Conservation (phyloP, 1,139 yeast species). For the Geotrichum citri-aurantii region DNA sequence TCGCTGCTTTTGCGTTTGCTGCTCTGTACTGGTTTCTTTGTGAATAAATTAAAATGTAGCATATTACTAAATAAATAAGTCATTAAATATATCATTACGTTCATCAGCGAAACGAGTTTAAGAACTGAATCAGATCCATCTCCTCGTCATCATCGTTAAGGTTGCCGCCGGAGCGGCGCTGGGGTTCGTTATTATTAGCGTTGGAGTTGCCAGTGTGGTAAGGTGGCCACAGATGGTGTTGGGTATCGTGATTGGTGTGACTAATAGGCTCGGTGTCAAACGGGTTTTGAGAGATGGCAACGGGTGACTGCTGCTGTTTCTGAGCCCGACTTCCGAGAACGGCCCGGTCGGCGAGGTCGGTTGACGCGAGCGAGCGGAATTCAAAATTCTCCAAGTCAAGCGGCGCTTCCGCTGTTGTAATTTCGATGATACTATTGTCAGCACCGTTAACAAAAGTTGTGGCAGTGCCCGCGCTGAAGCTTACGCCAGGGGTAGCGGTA, state of each 20-base stretch:
- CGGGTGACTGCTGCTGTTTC: background rate
- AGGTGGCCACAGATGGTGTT: background rate
- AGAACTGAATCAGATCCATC: background rate
- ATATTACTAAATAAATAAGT: background rate
- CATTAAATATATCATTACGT: background rate
- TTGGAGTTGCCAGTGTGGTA: background rate
- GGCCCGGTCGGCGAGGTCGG: background rate
- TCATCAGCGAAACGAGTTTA: background rate
- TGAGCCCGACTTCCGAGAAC: background rate
- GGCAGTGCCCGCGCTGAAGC: background rate
- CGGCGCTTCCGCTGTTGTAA: background rate
- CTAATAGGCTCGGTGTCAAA: background rate
- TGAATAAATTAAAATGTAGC: background rate
- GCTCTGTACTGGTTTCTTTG: background rate
- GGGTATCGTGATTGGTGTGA: background rate
- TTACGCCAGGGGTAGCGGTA: background rate
- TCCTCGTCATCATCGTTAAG: background rate
- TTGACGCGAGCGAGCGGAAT: background rate
- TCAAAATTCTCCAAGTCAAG: background rate
- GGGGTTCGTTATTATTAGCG: background rate
- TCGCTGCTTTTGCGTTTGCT: too few relatives aligned
- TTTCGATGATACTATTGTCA: background rate
- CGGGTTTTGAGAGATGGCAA: background rate
- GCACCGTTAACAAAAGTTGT: background rate
- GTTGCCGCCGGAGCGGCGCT: background rate